Percentiles rank a stretch among this genome's conserved stretches.
Conservation (phyloP, 495 filamentous ascomycete species). For the Terfezia claveryi region DNA sequence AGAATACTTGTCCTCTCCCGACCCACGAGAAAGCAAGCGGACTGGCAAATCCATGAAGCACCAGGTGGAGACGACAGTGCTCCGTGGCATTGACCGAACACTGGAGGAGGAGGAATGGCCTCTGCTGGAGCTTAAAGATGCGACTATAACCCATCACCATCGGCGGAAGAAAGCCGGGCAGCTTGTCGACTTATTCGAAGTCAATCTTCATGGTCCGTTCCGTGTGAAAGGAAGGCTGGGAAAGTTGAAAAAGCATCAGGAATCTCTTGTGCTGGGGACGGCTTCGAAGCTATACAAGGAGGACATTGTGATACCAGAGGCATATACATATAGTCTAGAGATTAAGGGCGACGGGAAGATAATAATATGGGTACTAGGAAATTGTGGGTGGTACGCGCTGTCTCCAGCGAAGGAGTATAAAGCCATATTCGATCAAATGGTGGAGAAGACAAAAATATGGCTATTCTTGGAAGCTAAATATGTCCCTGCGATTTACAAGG, state of each 20-base stretch:
- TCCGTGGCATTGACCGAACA: background rate
- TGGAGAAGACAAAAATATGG: conserved; percentile 14
- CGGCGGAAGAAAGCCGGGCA: background rate
- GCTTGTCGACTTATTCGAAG: conserved; percentile 11
- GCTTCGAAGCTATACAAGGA: background rate
- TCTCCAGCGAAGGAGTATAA: conserved; percentile 5
- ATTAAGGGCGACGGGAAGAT: conserved; percentile 1
- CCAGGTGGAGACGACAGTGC: background rate
- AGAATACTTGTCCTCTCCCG: too few relatives aligned
- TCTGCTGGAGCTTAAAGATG: conserved; percentile 10
- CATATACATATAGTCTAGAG: conserved; percentile 9
- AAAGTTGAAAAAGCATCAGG: background rate
- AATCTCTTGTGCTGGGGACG: background rate
- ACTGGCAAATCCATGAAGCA: too few relatives aligned
- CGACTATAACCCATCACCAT: conserved; percentile 1
- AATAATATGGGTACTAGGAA: conserved; percentile 11
- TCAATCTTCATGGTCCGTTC: conserved; percentile 9
- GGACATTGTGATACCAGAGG: background rate
- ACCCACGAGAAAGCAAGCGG: too few relatives aligned
- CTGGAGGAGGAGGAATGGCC: conserved; percentile 9
- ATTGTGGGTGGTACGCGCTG: conserved; percentile 10
- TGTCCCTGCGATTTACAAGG: background rate
- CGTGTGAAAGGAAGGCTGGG: conserved; percentile 5
- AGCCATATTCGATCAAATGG: conserved; percentile 1
- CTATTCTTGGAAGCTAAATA: conserved; percentile 12